Base-by-base conservation (phyloP, 371 early-diverging fungal genomes). In the Rhizopus stolonifer region DNA sequence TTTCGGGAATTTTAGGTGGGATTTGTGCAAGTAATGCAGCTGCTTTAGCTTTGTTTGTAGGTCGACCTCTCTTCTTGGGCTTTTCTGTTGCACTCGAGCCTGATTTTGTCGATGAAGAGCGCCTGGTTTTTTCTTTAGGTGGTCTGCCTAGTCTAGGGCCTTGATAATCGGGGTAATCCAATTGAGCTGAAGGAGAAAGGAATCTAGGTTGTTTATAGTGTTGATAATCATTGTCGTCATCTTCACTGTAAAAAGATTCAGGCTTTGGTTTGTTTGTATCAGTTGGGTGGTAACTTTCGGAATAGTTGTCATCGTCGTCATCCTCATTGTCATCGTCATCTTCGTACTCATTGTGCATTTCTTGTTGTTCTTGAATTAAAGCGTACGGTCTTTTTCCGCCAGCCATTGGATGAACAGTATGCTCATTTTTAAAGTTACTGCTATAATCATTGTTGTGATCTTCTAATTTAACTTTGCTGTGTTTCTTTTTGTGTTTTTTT, bases 1-100 rank as follows among this genome's bases (percentile, higher is more conserved):
- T 65, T 60, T 45, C 57, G 18, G 6, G 64, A 24, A 26, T 65
- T 63, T 36, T 65, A 40, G 38, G 68, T 13, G 62, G 63, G 6
- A 74, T 52, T 3, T 65, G 52, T 14, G 62, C 61, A 11, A 54
- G 46, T 6, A 56, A 38, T 10, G 61, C 55, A 4, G 59, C 61
- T 22, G 61, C 61, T 19, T 55, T 64, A 2, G 54, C 63, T 40
- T 70, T 72, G 14, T 61, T 52, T 0, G 72, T 63, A 6, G 64
- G 63, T 34, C 73, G 53, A 15, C 77, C 70, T 42, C 67, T 61
- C 21, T 79, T 79, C 48, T 77, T 78, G 21, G 74, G 71, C 5
- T 72, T 72, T 39, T 66, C 54, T 14, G 46, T 51, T 54, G 61
- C 29, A 23, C 45, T 21, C 0, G 45, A 13, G 23, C 1, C 23